Conservation (phyloP, 2,329 filamentous ascomycete species). For the Xylaria digitata region DNA sequence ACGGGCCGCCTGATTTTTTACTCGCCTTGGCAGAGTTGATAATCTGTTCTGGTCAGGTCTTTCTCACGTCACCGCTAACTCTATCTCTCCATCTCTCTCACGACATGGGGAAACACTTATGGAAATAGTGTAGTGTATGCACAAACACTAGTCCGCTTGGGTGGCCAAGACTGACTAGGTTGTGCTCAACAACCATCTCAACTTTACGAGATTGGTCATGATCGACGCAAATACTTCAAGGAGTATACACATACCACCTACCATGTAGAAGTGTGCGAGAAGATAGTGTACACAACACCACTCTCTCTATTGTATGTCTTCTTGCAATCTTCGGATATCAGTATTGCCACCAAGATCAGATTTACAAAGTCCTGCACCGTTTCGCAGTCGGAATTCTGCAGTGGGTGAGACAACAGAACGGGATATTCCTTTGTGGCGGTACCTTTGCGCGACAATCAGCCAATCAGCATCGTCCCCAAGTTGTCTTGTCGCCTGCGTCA, state of each 20-base stretch:
- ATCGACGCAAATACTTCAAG: neutral
- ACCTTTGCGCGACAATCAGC: slow-evolving; percentile 42
- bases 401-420: slow-evolving; percentile 27
- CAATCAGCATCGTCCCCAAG: slow-evolving; percentile 34
- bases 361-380: slow-evolving; percentile 25
- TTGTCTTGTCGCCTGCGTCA: slow-evolving; percentile 37
- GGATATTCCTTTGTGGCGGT: slow-evolving; percentile 36
- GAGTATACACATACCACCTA: too few relatives aligned
- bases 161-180: neutral
- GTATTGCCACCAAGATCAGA: slow-evolving; percentile 6
- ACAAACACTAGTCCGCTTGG: too few relatives aligned
- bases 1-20: slow-evolving; percentile 22
- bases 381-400: slow-evolving; percentile 18
- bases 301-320: slow-evolving; percentile 7
- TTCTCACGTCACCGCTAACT: slow-evolving; percentile 30
- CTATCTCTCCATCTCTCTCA: slow-evolving; percentile 11
- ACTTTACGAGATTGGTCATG: neutral
- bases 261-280: too few relatives aligned
- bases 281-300: neutral
- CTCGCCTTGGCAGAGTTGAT: slow-evolving; percentile 30
- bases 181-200: neutral
- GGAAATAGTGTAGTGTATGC: too few relatives aligned
- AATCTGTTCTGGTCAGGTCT: slow-evolving; percentile 13
- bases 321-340: slow-evolving; percentile 7
- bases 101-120: too few relatives aligned